A percentile compares a stretch with the other conserved stretches of the same genome.
Conservation (phyloP, 495 filamentous ascomycete genomes). For the Penicillium odoratum region DNA sequence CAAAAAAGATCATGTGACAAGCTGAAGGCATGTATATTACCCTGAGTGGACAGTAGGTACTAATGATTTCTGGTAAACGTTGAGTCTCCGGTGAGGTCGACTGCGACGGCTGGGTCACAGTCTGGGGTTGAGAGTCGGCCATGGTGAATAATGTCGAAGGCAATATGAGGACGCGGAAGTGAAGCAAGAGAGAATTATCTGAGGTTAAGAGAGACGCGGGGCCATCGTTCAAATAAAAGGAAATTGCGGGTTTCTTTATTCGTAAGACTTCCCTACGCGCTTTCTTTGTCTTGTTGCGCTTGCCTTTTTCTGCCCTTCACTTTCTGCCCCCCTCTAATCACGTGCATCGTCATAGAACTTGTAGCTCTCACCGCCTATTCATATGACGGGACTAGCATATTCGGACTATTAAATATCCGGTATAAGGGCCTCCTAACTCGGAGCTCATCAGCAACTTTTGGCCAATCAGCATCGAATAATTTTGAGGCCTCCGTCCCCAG, state of each 20-base stretch:
- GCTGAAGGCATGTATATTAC: conserved; percentile 20
- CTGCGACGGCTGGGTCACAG: conserved; percentile 15
- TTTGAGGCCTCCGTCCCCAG: conserved; percentile 8
- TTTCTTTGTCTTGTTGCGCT: conserved; percentile 21
- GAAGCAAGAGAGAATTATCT: not conserved
- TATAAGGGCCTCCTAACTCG: conserved; percentile 25
- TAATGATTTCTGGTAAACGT: conserved; percentile 50
- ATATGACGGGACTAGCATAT: not conserved
- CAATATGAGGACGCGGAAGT: not conserved
- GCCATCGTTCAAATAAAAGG: not conserved
- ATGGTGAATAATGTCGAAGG: conserved; percentile 19
- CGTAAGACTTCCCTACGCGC: conserved; percentile 23
- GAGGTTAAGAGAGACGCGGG: not conserved
- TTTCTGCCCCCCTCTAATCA: not conserved
- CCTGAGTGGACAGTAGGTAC: conserved; percentile 47
- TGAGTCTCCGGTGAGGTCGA: conserved; percentile 33
- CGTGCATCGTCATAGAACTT: not conserved
- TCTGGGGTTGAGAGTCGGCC: conserved; percentile 30
- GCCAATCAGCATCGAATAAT: conserved; percentile 19
- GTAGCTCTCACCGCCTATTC: not conserved
- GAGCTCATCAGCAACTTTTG: conserved; percentile 16
- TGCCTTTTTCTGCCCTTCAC: not conserved
- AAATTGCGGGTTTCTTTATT: not conserved
- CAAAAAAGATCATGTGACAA: not conserved
- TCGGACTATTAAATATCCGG: conserved; percentile 10